Conservation (phyloP, 1,284 basidiomycete species). For the Trametes hirsuta region DNA sequence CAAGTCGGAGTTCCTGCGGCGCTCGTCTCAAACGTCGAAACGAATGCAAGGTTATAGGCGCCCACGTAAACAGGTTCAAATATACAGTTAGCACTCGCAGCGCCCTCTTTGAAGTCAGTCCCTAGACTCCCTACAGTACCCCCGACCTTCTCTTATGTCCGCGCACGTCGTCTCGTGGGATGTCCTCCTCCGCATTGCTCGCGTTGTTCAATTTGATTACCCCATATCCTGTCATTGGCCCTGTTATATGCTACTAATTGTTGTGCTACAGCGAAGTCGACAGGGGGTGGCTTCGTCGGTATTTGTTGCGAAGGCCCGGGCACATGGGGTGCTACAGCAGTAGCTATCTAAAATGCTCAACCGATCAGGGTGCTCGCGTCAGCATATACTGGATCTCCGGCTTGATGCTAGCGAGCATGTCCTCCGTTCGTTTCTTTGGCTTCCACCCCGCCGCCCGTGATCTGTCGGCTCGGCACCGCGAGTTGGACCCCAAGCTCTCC, state of each 20-base stretch:
- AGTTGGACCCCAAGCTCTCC: slow-evolving; percentile 43
- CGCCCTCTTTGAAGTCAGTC: neutral
- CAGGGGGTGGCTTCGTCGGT: too few species aligned
- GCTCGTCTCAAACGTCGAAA: neutral
- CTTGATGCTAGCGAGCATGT: slow-evolving; percentile 39
- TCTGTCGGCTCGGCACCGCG: slow-evolving; percentile 43
- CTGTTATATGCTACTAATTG: neutral
- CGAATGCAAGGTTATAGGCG: neutral
- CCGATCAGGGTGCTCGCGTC: neutral
- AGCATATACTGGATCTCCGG: slow-evolving; percentile 33
- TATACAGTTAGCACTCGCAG: neutral
- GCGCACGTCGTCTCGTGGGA: too few species aligned
- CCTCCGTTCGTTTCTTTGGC: slow-evolving; percentile 35
- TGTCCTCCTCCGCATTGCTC: too few species aligned
- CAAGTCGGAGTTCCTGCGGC: neutral
- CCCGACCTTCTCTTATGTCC: too few species aligned
- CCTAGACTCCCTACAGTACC: too few species aligned
- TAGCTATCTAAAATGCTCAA: neutral
- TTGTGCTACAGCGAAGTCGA: too few species aligned
- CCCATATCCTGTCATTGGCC: too few species aligned
- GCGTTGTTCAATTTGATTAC: too few species aligned
- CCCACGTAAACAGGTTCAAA: slow-evolving; percentile 4
- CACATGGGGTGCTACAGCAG: neutral
- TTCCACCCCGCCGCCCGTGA: slow-evolving; percentile 46
- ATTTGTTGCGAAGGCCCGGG: too few species aligned